Evolutionary conservation across 495 filamentous ascomycete genomes (phyloP).

Genomic region (Opeltia flavorubescens): DNA sequence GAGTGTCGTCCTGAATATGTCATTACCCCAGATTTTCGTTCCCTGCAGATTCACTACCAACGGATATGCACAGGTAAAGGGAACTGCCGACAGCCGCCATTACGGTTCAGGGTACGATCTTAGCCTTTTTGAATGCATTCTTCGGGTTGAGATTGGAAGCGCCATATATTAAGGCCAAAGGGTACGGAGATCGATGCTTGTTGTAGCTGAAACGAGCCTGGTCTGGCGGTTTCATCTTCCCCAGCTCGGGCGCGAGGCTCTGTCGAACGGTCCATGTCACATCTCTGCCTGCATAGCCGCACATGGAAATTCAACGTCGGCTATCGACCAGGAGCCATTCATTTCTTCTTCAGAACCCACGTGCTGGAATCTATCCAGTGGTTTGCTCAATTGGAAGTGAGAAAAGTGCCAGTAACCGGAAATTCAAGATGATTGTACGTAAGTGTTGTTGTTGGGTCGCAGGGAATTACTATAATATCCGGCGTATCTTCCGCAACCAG

Average conservation of each 20-base stretch:
- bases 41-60: background rate
- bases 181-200: background rate
- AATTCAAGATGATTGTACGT: no score
- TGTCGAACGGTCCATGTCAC: background rate
- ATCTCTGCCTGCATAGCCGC: slow-evolving; percentile 3
- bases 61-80: background rate
- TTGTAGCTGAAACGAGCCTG: background rate
- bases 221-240: background rate
- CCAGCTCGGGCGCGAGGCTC: background rate
- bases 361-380: background rate
- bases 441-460: no score
- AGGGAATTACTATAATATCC: no score
- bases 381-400: background rate
- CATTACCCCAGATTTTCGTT: slow-evolving; percentile 1
- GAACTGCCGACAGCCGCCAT: slow-evolving; percentile 2
- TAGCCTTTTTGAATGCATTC: background rate
- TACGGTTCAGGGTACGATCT: background rate
- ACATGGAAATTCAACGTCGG: background rate
- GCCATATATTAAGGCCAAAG: background rate
- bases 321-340: background rate
- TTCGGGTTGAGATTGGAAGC: no score
- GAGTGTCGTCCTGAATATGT: background rate
- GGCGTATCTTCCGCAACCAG: no score
- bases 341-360: background rate
- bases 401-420: no score